Base-by-base conservation (phyloP, 371 early-diverging fungal genomes). In the Rhizopus arrhizus region DNA sequence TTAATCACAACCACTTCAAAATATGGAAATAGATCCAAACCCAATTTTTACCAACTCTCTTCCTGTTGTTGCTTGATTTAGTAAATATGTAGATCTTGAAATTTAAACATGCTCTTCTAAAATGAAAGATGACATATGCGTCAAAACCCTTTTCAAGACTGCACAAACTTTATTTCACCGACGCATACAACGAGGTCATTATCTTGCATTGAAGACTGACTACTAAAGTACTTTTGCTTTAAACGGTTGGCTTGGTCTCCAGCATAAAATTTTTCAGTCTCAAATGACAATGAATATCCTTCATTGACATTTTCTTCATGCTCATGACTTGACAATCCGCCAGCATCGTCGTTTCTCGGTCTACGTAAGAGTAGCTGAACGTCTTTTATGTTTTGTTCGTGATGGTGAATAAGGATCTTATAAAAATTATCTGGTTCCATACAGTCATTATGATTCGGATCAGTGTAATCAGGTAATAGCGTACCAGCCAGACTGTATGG, bases 381-480 rank as follows among this genome's bases (percentile, higher is more conserved):
- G 29, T 54, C 31, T 32, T 54, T 10, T 16, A 8, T 4, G 33
- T 46, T 34, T 28, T 3, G 5, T 1, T 49, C n/a, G 42, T 67
- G 49, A 4, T 42, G 22, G 22, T 55, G 54, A 29, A 67, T 54
- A 6, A 62, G 10, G 6, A 67, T 41, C 5, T 42, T 48, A 16
- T 61, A 69, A 56, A 64, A 64, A 12, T 64, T 61, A 46, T 61
- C 55, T 10, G 58, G 58, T 8, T 64, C 64, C 69, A 64, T 64
- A 34, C 69, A 69, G 31, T 64, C 69, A 56, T 69, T 57, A 13
- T 64, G 64, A 10, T 58, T 6, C 1, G 64, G 65, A 55, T 69
- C 69, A 1, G 13, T 38, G 28, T 61, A 50, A 53, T 69, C 51
- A 3, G 48, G 12, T 32, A 48, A 51, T n/a, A 32, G 16, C 33